Base-by-base conservation (phyloP, 768 basidiomycete species). In the Macrolepiota albuminosa region DNA sequence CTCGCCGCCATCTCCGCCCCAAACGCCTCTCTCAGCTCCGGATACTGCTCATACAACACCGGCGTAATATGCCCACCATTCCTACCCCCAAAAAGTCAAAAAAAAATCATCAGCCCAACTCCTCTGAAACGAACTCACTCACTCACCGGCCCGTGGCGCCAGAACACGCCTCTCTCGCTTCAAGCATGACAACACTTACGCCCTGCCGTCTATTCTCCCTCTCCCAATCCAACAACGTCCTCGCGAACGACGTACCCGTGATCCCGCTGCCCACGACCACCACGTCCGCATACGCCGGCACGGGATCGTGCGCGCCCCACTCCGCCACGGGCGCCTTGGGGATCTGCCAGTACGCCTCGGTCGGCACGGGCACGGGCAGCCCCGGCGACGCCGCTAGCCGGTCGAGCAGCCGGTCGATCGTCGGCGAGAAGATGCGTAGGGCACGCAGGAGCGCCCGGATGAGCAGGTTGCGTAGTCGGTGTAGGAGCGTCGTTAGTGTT, bases 191-290 rank as follows among this genome's bases (percentile, higher is more conserved):
- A 2, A 95, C 70, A 40, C 74, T 72, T 14, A 82, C 60, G 33
- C 66, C 69, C 29, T 66, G 69, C 9, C 66, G 61, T 33, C 57
- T 60, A 13, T 60, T 48, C 39, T 55, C 65, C 33, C 59, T 56
- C 7, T 68, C 64, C 18, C 69, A 68, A 43, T 77, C 73, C 16
- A 91, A 73, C 26, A 87, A 61, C 9, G 80, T 78, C 61, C 83
- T 79, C 5, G 81, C 84, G 48, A 89, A 69, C 1, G 84, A 77
- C 0, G 86, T 77, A 4, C 89, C 88, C 0, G 89, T 86, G 59
- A 92, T 88, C 0, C 90, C 90, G n/a, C 86, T 87, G 3, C 90
- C 90, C 56, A 92, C 81, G 54, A 92, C 76, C 29, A 90, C 83
- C 2, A 91, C 71, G 63, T 92, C 91, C 6, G 82, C 54, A 53